Evolutionary conservation across 495 filamentous ascomycete species (phyloP).

Genomic region (Neurospora sp.): DNA sequence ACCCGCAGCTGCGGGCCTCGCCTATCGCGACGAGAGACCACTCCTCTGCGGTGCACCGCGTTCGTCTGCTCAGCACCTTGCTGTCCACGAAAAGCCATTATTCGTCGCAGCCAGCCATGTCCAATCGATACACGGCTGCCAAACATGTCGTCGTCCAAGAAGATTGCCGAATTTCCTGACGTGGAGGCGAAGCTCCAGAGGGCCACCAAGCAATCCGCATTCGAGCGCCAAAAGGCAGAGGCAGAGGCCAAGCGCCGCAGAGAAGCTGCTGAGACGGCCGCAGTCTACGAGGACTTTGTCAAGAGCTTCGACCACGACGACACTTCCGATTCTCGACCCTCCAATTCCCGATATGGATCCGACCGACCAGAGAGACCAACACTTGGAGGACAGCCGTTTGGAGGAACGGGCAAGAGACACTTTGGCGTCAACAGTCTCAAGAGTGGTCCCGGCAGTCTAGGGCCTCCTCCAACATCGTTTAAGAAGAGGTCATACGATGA

Average conservation of each 20-base stretch:
- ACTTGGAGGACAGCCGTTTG: constrained; percentile 22
- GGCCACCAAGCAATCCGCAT: constrained; percentile 77
- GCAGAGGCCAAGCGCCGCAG: constrained; percentile 83
- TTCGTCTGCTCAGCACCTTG: not conserved
- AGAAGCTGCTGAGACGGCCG: constrained; percentile 82
- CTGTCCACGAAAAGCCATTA: not conserved
- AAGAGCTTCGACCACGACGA: constrained; percentile 78
- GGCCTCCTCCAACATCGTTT: constrained; percentile 42
- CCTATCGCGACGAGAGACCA: not conserved
- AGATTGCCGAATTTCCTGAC: constrained; percentile 63
- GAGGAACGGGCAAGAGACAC: constrained; percentile 35
- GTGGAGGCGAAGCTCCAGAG: constrained; percentile 73
- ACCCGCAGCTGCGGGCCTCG: not conserved
- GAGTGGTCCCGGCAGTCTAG: constrained; percentile 71
- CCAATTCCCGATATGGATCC: constrained; percentile 24
- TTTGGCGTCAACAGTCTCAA: constrained; percentile 33
- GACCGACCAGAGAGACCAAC: constrained; percentile 24
- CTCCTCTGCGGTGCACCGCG: not conserved
- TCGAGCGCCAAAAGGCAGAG: constrained; percentile 87
- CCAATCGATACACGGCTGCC: constrained; percentile 1
- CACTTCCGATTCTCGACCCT: constrained; percentile 2
- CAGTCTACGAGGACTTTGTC: constrained; percentile 82
- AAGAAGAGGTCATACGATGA: constrained; percentile 42
- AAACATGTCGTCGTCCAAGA: constrained; percentile 33
- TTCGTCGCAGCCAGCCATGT: constrained; percentile 7